Conservation (phyloP, 306 rosid species). For the Prunus persica region DNA sequence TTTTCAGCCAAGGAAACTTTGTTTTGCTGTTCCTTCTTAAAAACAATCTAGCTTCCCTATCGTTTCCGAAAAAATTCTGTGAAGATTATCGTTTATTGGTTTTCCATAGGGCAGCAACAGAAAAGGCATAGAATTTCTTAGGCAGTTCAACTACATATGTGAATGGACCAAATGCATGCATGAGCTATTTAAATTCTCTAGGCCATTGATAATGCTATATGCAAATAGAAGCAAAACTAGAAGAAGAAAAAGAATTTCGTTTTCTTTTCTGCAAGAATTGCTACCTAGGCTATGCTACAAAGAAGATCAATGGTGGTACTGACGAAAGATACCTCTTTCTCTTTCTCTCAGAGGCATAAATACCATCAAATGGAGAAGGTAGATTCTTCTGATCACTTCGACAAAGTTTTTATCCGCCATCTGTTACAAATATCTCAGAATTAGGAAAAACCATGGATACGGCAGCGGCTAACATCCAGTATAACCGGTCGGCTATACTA, state of each 20-base stretch:
- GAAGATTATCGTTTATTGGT: too few relatives aligned
- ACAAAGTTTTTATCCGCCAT: conserved; percentile 53
- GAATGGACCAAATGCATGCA: not conserved
- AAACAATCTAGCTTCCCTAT: too few relatives aligned
- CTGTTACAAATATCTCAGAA: conserved; percentile 14
- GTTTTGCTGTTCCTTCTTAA: too few relatives aligned
- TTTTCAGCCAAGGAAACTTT: too few relatives aligned
- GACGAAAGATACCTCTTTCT: not conserved
- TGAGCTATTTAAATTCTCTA: not conserved
- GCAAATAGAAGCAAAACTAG: not conserved
- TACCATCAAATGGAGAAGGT: not conserved
- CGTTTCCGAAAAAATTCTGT: too few relatives aligned
- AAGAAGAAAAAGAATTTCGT: not conserved
- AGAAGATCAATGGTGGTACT: not conserved
- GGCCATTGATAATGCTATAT: not conserved
- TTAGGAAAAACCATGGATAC: not conserved
- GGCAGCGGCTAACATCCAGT: too few relatives aligned
- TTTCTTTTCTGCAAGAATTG: not conserved
- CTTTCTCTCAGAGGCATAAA: not conserved
- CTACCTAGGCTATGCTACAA: too few relatives aligned
- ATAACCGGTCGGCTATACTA: too few relatives aligned
- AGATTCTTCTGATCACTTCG: not conserved
- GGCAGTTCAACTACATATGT: not conserved
- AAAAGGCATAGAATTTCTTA: not conserved
- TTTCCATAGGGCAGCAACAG: too few relatives aligned